A percentile compares a stretch with the other conserved stretches of the same genome.
Evolutionary conservation across 306 rosid genomes (phyloP).

Genomic region (Medicago truncatula): DNA sequence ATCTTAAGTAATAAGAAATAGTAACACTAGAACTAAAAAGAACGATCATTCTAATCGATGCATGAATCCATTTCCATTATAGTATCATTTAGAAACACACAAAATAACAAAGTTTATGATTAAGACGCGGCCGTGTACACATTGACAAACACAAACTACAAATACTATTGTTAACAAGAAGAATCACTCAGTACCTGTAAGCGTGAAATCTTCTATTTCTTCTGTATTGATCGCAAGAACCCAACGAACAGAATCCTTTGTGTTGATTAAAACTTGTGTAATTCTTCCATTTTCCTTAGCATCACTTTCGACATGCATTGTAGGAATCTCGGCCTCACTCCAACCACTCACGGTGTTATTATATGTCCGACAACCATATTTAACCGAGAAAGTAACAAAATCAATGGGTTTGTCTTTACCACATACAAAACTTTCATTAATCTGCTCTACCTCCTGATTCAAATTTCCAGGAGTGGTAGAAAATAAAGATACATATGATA

Average conservation of each 20-base stretch:
- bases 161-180: conserved; percentile 19
- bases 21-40: conserved; percentile 12
- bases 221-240: conserved; percentile 75
- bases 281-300: conserved; percentile 52
- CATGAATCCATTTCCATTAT: conserved; percentile 17
- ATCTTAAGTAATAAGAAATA: conserved; percentile 30
- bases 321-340: conserved; percentile 78
- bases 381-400: conserved; percentile 80
- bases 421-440: conserved; percentile 78
- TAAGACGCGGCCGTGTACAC: background rate
- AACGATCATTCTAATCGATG: background rate
- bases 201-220: conserved; percentile 74
- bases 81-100: no score
- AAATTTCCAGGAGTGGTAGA: conserved; percentile 92
- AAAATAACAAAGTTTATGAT: background rate
- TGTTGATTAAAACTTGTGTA: conserved; percentile 66
- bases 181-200: conserved; percentile 56
- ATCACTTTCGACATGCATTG: conserved; percentile 53
- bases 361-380: conserved; percentile 75
- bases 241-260: conserved; percentile 89
- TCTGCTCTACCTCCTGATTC: conserved; percentile 72
- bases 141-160: conserved; percentile 7
- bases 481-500: conserved; percentile 73
- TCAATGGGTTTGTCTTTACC: conserved; percentile 73
- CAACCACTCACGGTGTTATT: conserved; percentile 65